Percentiles rank a stretch among this genome's conserved stretches.
phyloP scores from a whole-genome alignment of 2,329 filamentous ascomycete genomes.

The Teratosphaeria gauchensis region DNA sequence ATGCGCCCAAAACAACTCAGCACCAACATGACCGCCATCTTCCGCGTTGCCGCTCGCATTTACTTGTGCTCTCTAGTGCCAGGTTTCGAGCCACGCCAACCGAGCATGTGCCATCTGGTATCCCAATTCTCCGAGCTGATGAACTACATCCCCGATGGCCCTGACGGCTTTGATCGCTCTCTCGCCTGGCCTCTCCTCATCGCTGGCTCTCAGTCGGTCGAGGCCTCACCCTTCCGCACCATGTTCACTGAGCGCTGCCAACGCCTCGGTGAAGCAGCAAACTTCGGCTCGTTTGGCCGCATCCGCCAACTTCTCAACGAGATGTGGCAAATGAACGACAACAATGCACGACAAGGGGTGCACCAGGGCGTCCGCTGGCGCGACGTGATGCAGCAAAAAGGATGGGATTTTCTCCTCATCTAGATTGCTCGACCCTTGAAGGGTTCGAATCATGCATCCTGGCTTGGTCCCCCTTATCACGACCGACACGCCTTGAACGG shows the following conservation, averaged over 20 bases:
- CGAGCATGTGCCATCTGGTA: slow-evolving; percentile 66
- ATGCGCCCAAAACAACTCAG: slow-evolving; percentile 75
- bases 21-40: slow-evolving; percentile 80
- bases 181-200: slow-evolving; percentile 91
- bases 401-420: slow-evolving; percentile 88
- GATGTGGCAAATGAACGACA: slow-evolving; percentile 70
- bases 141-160: slow-evolving; percentile 71
- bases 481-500: slow-evolving; percentile 2
- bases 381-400: slow-evolving; percentile 83
- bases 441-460: slow-evolving; percentile 16
- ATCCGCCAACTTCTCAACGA: slow-evolving; percentile 70
- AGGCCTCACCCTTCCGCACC: slow-evolving; percentile 62
- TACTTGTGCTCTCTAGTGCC: slow-evolving; percentile 95
- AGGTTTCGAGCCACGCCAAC: slow-evolving; percentile 67
- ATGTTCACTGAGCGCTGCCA: slow-evolving; percentile 68
- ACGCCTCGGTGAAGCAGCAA: slow-evolving; percentile 65
- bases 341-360: slow-evolving; percentile 40
- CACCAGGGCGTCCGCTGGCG: slow-evolving; percentile 78
- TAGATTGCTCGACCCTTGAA: slow-evolving; percentile 29
- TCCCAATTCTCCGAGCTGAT: slow-evolving; percentile 68
- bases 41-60: slow-evolving; percentile 85
- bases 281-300: slow-evolving; percentile 77
- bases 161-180: slow-evolving; percentile 76
- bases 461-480: slow-evolving; percentile 12
- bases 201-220: slow-evolving; percentile 66